phyloP scores from a whole-genome alignment of 805 yeast species.

The Phaffomyces thermotolerans region DNA sequence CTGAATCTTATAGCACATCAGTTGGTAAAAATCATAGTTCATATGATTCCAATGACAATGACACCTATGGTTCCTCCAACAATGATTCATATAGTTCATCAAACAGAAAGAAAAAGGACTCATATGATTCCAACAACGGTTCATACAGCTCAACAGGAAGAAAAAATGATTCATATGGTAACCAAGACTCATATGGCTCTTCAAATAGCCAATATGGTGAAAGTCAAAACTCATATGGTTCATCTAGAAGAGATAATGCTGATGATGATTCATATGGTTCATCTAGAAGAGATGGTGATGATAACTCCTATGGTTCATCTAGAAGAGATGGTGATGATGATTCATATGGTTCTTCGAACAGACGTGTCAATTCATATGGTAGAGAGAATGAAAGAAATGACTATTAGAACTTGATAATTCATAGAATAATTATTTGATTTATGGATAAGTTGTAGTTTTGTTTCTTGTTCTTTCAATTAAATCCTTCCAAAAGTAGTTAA shows the following conservation, averaged over 20 bases:
- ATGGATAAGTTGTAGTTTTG: too few species aligned
- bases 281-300: not conserved
- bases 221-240: slow-evolving; percentile 4
- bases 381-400: not conserved
- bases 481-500: too few species aligned
- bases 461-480: too few species aligned
- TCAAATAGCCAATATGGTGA: not conserved
- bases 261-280: slow-evolving; percentile 17
- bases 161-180: too few species aligned
- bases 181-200: not conserved
- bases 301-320: not conserved
- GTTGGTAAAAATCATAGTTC: not conserved
- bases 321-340: too few species aligned
- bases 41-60: too few species aligned
- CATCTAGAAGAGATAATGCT: slow-evolving; percentile 2
- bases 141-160: too few species aligned
- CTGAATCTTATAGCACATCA: not conserved
- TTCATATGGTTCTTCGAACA: not conserved
- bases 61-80: too few species aligned
- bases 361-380: not conserved
- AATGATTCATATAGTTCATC: not conserved
- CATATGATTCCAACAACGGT: too few species aligned
- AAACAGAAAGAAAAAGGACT: not conserved
- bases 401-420: too few species aligned
- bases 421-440: too few species aligned